Evolutionary conservation across 2,329 filamentous ascomycete genomes (phyloP), one percentile per base, ranked within the genome.

Genomic region (Ophiocordyceps camponoti-floridani): DNA sequence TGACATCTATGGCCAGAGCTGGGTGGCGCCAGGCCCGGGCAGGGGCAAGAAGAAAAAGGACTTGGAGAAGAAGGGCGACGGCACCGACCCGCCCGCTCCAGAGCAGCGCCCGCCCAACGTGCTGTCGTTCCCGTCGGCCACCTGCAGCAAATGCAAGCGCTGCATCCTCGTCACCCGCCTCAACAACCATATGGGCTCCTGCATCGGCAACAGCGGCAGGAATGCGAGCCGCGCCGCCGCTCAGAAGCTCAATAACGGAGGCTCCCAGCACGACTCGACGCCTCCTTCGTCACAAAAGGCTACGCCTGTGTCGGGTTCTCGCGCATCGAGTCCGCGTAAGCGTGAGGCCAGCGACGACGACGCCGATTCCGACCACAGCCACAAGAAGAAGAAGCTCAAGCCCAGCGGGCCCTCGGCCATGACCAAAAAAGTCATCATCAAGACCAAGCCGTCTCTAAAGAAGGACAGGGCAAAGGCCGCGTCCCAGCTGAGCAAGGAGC

Each of bases 1-100:
- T 62, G 83, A 89, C 60, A 84, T 88, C 50, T 87, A 87, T 60
- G 83, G 82, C 43, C 84, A 87, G 61, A 84, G 81, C 27, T 88
- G 84, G 72, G 79, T 84, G 13, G 78, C 77, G 16, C 79, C 81
- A 19, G 74, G 74, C 0, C 77, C 78, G 19, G 77, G 77, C 13
- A 73, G 81, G 48, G 82, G 82, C 48, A 84, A 83, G 66, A 84
- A 83, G 67, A 86, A 82, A 72, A 86, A 84, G 69, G 82, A 79
- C 58, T 77, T 79, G 65, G 75, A 78, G 58, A 77, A 75, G 65
- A 75, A 68, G 61, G 62, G 66, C 52, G 62, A 64, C 43, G 62
- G 66, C 41, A 57, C 64, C 51, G 70, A 73, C 48, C 67, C 66
- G 16, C 61, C 67, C 12, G 63, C 64, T 11, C 62, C 71, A 6